Conservation (phyloP, 2,329 filamentous ascomycete genomes). For the Endoconidiophora laricicola region DNA sequence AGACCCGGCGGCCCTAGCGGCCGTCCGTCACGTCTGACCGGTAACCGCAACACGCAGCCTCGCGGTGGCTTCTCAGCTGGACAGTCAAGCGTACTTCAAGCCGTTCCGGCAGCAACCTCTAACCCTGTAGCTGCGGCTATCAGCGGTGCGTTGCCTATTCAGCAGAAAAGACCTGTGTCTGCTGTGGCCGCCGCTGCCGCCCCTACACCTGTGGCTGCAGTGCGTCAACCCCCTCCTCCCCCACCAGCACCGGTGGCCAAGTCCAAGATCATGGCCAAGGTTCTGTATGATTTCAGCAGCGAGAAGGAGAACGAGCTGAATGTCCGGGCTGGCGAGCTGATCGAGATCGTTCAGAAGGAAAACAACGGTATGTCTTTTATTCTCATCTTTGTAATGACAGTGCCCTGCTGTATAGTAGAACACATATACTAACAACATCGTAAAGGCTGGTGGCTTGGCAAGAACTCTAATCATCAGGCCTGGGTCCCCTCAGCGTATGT, state of each 20-base stretch:
- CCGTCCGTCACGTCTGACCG: conserved; percentile 54
- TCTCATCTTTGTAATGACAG: background rate
- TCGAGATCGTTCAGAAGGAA: conserved; percentile 88
- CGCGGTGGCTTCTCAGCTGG: conserved; percentile 21
- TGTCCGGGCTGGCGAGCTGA: conserved; percentile 60
- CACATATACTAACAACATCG: conserved; percentile 20
- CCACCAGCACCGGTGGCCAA: conserved; percentile 39
- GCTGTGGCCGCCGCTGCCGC: conserved; percentile 12
- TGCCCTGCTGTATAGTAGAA: conserved; percentile 15
- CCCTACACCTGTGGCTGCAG: conserved; percentile 10
- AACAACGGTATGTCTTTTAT: conserved; percentile 60
- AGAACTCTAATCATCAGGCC: conserved; percentile 55
- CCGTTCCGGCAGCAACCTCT: conserved; percentile 12
- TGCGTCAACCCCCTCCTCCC: conserved; percentile 41
- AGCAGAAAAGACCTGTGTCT: conserved; percentile 11
- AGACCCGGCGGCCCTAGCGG: conserved; percentile 76
- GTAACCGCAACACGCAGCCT: conserved; percentile 28
- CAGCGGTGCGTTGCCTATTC: conserved; percentile 2
- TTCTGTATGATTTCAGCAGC: conserved; percentile 79
- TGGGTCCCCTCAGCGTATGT: conserved; percentile 94
- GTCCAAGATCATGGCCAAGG: conserved; percentile 69
- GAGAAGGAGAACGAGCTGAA: conserved; percentile 74
- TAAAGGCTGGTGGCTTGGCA: conserved; percentile 89
- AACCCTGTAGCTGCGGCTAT: conserved; percentile 11
- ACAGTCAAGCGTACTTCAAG: conserved; percentile 16